A percentile compares a stretch with the other conserved stretches of the same genome.
phyloP scores from a whole-genome alignment of 2,329 filamentous ascomycete species.

The Colletotrichum lupini region DNA sequence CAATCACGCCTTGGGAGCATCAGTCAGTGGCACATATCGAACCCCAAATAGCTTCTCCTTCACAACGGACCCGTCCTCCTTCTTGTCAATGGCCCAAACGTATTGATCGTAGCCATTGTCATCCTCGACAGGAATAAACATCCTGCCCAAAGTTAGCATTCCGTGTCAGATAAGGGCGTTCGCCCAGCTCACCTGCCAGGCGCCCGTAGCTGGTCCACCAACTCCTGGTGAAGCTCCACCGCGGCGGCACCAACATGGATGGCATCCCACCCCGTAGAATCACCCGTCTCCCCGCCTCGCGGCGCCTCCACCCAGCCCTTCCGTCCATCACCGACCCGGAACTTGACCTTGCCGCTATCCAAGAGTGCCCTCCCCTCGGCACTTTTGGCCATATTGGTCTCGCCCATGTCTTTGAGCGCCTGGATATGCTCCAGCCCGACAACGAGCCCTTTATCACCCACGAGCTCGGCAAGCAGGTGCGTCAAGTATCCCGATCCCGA shows the following conservation, averaged over 20 bases:
- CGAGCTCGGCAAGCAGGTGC: conserved; percentile 85
- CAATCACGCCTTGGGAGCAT: conserved; percentile 61
- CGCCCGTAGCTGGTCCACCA: conserved; percentile 81
- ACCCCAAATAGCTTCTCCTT: conserved; percentile 76
- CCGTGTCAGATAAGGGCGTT: conserved; percentile 7
- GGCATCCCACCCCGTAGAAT: conserved; percentile 79
- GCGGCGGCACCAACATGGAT: conserved; percentile 96
- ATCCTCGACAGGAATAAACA: conserved; percentile 82
- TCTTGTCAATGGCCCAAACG: conserved; percentile 81
- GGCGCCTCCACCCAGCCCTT: conserved; percentile 67
- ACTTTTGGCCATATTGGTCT: conserved; percentile 74
- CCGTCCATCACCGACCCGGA: conserved; percentile 80
- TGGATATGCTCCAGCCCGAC: conserved; percentile 81
- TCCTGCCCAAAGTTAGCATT: conserved; percentile 50
- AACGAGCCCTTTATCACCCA: conserved; percentile 64
- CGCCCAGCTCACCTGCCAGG: conserved; percentile 72
- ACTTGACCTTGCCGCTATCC: conserved; percentile 72
- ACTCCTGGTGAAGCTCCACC: conserved; percentile 73
- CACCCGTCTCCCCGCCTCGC: conserved; percentile 57
- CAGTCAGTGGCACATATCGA: conserved; percentile 81
- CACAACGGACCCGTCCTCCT: conserved; percentile 68
- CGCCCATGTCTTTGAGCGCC: conserved; percentile 70
- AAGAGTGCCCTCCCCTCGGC: conserved; percentile 69
- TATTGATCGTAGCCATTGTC: conserved; percentile 63
- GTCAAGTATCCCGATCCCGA: conserved; percentile 87